These are phyloP conservation scores for Lycium ferocissimum DNA, from an alignment of 257 asterid species.

Conservation along the genomic window DNA sequence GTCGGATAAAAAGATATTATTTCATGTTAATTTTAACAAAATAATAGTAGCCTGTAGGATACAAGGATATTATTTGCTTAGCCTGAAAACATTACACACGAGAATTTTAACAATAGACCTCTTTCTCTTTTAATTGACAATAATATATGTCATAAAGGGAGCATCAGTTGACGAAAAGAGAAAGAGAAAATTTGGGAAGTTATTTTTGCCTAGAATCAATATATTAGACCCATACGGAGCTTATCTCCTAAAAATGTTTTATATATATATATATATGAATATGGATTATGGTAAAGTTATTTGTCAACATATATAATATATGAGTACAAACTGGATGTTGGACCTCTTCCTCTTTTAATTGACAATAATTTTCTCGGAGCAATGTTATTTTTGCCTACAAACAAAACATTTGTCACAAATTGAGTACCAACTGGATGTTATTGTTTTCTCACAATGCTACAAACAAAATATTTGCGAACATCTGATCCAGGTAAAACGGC, in stretches of 20 bases:
- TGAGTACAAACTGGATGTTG: slow-evolving; percentile 16
- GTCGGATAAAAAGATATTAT: not conserved
- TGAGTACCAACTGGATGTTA: slow-evolving; percentile 18
- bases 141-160: not conserved
- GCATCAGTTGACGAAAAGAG: not conserved
- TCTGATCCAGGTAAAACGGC: not conserved
- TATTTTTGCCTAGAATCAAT: not conserved
- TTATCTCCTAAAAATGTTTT: too few species aligned
- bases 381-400: too few species aligned
- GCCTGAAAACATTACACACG: not conserved
- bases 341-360: too few species aligned
- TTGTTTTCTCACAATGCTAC: not conserved
- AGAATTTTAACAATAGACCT: not conserved
- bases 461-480: not conserved
- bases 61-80: not conserved
- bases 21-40: too few species aligned
- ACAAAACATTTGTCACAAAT: not conserved
- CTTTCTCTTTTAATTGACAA: not conserved
- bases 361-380: too few species aligned
- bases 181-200: too few species aligned
- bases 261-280: too few species aligned
- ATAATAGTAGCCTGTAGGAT: not conserved
- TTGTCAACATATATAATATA: too few species aligned
- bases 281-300: not conserved
- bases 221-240: not conserved